Base-by-base conservation (phyloP, 2,329 filamentous ascomycete genomes). In the Fragosphaeria purpurea region DNA sequence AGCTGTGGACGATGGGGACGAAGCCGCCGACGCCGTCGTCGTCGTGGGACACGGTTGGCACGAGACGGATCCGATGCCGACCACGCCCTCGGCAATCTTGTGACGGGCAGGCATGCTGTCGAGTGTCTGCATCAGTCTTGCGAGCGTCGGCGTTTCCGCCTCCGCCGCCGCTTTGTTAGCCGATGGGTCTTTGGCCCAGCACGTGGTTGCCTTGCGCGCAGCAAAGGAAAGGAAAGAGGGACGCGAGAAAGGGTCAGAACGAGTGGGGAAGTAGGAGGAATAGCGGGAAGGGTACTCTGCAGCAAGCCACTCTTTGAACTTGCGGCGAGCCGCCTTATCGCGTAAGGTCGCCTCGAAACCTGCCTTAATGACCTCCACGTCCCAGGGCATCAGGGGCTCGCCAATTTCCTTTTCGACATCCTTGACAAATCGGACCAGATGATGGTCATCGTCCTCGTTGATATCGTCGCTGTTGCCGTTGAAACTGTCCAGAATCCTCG, bases 351-450 rank as follows among this genome's bases (percentile, higher is more conserved):
- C 22, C 22, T 22, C 51, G 11, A 42, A n/a, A 50, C 51, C 51
- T 50, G 55, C 55, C 53, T 52, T 50, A 43, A 56, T 52, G 5
- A 35, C 48, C 41, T 55, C 51, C 11, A 49, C 40, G 45, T 56
- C 55, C 55, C 55, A 56, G 33, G 47, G 42, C 35, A 55, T 41
- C 7, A 55, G 46, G 12, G 44, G 45, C 35, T 53, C 47, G n/a
- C 49, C 53, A 7, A 47, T 45, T 5, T 44, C 6, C 39, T 38
- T n/a, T 7, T 38, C 37, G 4, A 48, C 51, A 7, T 3, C 41
- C 3, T 11, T 35, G 6, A 53, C 39, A 22, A 22, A 22, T 22
- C 22, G 22, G 22, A 22, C 22, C 22, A 22, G 22, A 22, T 22
- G 22, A 22, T 22, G 22, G 22, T 22, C 22, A 22, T 22, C 22